Evolutionary conservation across 1,284 basidiomycete genomes (phyloP).

Genomic region (Athelia psychrophila): DNA sequence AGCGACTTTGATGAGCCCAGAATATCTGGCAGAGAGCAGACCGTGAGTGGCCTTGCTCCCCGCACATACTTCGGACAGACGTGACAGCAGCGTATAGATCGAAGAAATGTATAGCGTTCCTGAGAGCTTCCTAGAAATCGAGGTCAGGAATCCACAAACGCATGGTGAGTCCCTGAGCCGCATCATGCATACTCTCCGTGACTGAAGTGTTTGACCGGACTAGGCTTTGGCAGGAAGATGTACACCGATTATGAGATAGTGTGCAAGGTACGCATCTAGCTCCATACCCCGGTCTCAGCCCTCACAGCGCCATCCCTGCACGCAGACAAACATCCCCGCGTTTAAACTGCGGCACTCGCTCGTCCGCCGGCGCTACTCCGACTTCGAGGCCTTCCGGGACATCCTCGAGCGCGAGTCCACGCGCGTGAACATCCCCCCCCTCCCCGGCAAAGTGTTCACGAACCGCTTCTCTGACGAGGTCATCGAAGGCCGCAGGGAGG

Average conservation of each 20-base stretch:
- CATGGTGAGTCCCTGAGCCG: conserved; percentile 63
- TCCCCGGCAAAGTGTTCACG: conserved; percentile 96
- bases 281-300: background rate
- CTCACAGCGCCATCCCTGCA: background rate
- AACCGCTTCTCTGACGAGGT: conserved; percentile 98
- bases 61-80: conserved; percentile 21
- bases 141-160: conserved; percentile 95
- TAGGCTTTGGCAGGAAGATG: conserved; percentile 96
- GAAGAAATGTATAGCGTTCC: conserved; percentile 98
- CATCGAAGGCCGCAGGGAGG: conserved; percentile 90
- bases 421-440: conserved; percentile 94
- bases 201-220: conserved; percentile 4
- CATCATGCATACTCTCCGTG: background rate
- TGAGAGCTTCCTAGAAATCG: conserved; percentile 98
- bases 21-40: conserved; percentile 73
- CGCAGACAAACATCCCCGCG: conserved; percentile 96
- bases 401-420: conserved; percentile 97
- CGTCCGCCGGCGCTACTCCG: conserved; percentile 94
- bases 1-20: conserved; percentile 73
- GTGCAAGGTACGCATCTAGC: conserved; percentile 73
- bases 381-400: conserved; percentile 99
- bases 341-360: conserved; percentile 96
- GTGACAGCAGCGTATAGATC: conserved; percentile 55
- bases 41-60: conserved; percentile 46
- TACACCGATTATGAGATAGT: conserved; percentile 99